Base-by-base conservation (phyloP, 345 rosid species). In the Boechera stricta region DNA sequence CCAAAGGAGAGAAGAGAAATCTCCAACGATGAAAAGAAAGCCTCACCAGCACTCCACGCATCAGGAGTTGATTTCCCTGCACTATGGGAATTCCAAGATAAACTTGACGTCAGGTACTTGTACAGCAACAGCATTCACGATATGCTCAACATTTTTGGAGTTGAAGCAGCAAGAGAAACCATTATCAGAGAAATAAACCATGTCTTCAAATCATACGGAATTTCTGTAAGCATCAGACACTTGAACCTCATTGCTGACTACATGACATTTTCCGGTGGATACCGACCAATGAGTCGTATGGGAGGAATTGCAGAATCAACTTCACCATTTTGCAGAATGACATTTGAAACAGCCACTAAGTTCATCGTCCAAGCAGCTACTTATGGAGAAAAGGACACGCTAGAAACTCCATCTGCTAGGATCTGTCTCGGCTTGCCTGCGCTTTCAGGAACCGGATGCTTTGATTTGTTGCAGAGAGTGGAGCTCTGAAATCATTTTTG, bases 121-220 rank as follows among this genome's bases (percentile, higher is more conserved):
- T 96, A 96, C 80, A 85, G 93, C 80, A 96, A 93, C 73, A 82
- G 77, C 84, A 83, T 96, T 53, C 91, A 91, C 38, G 91, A 86
- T 4, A 87, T 96, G 87, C 88, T 91, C 33, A 85, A 79, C 35
- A 87, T 90, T 2, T 93, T 84, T 26, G 99, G 98, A n/a, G 93
- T 96, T 5, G 99, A 93, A 84, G 97, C 97, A 4, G 99, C 99
- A 0, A 82, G 99, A 83, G 96, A 88, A 77, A 89, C 96, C 42
- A 87, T 93, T 66, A 93, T 91, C 54, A 82, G 91, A 72, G 98
- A 96, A 77, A 85, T 96, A 60, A 92, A 79, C 80, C 87, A 91
- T 12, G 98, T 91, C 7, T 93, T 96, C 81, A 75, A 79, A 53
- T 90, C 97, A 4, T 93, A 93, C 38, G 90, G 92, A 13, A 91